phyloP scores from a whole-genome alignment of 305 asterid species.

The Caryopteris hybrid region DNA sequence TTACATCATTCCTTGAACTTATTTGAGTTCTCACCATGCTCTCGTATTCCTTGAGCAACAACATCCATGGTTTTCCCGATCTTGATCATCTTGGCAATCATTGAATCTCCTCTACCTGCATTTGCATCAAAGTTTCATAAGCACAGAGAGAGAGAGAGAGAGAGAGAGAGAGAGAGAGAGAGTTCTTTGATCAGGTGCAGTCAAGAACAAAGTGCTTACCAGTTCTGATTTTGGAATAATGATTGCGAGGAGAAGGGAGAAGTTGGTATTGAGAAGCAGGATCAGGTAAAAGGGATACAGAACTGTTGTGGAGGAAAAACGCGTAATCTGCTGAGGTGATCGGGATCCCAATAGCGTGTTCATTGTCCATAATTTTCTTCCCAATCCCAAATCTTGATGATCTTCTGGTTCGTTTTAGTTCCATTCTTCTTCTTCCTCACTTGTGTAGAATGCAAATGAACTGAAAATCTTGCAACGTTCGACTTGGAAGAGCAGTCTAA shows the following conservation, averaged over 20 bases:
- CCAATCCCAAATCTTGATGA: slow-evolving; percentile 22
- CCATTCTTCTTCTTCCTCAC: slow-evolving; percentile 16
- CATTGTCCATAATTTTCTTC: slow-evolving; percentile 17
- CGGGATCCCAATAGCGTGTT: slow-evolving; percentile 28
- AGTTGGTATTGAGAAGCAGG: slow-evolving; percentile 32
- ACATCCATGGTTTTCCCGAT: slow-evolving; percentile 42
- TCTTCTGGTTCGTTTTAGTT: slow-evolving; percentile 16
- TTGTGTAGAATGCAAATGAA: background rate
- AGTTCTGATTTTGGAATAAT: slow-evolving; percentile 31
- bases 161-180: too few species aligned
- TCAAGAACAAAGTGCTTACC: slow-evolving; percentile 21
- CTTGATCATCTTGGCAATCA: slow-evolving; percentile 41
- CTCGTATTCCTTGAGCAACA: slow-evolving; percentile 42
- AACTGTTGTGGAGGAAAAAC: slow-evolving; percentile 6
- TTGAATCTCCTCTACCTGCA: slow-evolving; percentile 46
- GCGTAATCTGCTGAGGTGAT: slow-evolving; percentile 19
- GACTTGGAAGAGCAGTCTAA: background rate
- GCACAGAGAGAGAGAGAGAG: background rate
- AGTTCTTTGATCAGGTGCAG: background rate
- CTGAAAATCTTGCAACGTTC: background rate
- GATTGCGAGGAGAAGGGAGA: slow-evolving; percentile 37
- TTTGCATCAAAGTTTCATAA: background rate
- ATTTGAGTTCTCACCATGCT: slow-evolving; percentile 32
- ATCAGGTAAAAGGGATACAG: slow-evolving; percentile 14
- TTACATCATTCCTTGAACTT: background rate